phyloP scores from a whole-genome alignment of 202 grass and related monocot genomes.

The Schoenoplectus triqueter region DNA sequence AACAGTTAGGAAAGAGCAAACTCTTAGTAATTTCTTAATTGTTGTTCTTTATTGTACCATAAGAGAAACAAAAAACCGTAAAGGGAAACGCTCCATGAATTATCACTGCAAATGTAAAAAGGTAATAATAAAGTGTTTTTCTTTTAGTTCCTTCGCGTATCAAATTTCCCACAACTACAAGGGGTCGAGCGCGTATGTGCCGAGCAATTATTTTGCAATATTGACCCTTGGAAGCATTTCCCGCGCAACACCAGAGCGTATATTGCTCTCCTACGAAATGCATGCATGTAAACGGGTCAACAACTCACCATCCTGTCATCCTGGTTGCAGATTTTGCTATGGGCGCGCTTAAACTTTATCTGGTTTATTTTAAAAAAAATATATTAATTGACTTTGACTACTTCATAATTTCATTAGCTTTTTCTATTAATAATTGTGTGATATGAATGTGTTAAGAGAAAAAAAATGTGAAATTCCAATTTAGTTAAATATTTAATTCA shows the following conservation, averaged over 20 bases:
- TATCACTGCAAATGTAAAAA: neutral
- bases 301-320: neutral
- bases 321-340: neutral
- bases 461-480: neutral
- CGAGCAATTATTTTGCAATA: neutral
- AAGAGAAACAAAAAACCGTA: too few species aligned
- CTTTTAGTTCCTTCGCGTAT: neutral
- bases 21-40: too few species aligned
- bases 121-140: neutral
- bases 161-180: neutral
- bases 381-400: neutral
- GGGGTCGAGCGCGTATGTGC: neutral
- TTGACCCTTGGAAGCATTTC: neutral
- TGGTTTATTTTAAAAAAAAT: neutral
- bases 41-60: too few species aligned
- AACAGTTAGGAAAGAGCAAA: too few species aligned
- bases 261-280: neutral
- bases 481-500: neutral
- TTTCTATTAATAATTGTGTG: too few species aligned
- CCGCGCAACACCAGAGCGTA: neutral
- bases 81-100: neutral
- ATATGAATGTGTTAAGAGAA: neutral
- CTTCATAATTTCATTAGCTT: neutral
- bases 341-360: neutral
- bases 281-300: slow-evolving; percentile 21